Evolutionary conservation across 768 basidiomycete genomes (phyloP).

Genomic region (Lactarius sanguifluus): DNA sequence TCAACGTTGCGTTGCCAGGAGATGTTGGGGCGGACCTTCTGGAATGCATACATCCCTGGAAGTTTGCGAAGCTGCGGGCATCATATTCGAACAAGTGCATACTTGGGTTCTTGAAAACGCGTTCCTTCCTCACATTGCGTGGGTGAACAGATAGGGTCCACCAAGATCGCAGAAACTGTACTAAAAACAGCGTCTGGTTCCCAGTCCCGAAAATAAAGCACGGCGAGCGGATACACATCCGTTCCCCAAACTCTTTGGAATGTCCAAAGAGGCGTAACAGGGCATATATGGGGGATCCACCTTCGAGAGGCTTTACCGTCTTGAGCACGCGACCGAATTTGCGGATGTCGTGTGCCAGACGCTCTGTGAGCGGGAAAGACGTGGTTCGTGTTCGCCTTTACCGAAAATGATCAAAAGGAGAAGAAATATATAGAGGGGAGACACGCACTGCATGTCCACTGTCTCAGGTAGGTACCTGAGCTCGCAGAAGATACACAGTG

Average conservation of each 20-base stretch:
- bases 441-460: conserved; percentile 38
- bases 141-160: conserved; percentile 11
- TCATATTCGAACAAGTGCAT: conserved; percentile 40
- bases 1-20: conserved; percentile 33
- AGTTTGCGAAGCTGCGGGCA: conserved; percentile 37
- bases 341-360: conserved; percentile 36
- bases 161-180: conserved; percentile 35
- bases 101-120: conserved; percentile 39
- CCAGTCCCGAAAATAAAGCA: conserved; percentile 26
- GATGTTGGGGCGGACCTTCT: conserved; percentile 31
- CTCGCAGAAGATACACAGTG: conserved; percentile 38
- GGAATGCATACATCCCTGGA: conserved; percentile 42
- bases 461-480: conserved; percentile 37
- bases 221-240: conserved; percentile 34
- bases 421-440: background rate
- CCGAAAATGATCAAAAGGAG: conserved; percentile 36
- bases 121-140: conserved; percentile 31
- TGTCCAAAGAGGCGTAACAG: conserved; percentile 40
- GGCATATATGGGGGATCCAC: conserved; percentile 37
- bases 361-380: conserved; percentile 38
- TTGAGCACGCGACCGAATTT: conserved; percentile 38
- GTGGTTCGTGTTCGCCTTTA: conserved; percentile 39
- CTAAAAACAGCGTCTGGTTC: conserved; percentile 40
- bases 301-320: conserved; percentile 37
- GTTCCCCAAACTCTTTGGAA: conserved; percentile 38